A percentile compares a stretch with the other conserved stretches of the same genome.
Evolutionary conservation across 805 yeast genomes (phyloP).

Genomic region (Zygosaccharomyces bisporus): DNA sequence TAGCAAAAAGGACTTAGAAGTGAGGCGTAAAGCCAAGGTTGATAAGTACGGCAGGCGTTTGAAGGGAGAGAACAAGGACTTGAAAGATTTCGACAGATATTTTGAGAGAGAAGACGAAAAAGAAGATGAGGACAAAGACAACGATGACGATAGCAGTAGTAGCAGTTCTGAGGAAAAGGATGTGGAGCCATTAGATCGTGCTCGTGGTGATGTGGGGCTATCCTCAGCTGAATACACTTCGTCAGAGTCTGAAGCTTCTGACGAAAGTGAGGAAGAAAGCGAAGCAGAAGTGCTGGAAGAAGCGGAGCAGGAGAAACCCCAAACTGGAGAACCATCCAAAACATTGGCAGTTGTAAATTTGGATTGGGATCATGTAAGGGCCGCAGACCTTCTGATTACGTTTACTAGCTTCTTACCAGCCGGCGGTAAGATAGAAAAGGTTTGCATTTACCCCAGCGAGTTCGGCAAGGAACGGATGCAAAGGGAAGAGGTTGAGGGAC

Average conservation of each 20-base stretch:
- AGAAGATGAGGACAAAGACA: conserved; percentile 12
- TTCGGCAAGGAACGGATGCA: conserved; percentile 91
- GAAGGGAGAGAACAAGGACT: conserved; percentile 39
- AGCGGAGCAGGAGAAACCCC: conserved; percentile 58
- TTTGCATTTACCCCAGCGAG: conserved; percentile 80
- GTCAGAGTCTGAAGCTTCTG: conserved; percentile 40
- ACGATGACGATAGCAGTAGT: conserved; percentile 18
- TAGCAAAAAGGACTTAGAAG: conserved; percentile 55
- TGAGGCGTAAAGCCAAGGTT: conserved; percentile 58
- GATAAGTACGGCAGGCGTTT: conserved; percentile 87
- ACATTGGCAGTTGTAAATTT: conserved; percentile 88
- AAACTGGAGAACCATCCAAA: conserved; percentile 78
- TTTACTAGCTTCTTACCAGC: conserved; percentile 80
- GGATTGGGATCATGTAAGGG: conserved; percentile 95
- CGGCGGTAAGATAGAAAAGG: conserved; percentile 63
- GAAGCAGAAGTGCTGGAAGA: conserved; percentile 55
- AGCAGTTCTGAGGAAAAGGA: conserved; percentile 2
- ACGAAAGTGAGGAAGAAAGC: conserved; percentile 40
- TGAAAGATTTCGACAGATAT: conserved; percentile 58
- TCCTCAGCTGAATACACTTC: conserved; percentile 45
- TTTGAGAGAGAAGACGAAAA: conserved; percentile 46
- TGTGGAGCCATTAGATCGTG: conserved; percentile 44
- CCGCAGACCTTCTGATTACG: conserved; percentile 85
- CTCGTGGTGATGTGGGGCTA: conserved; percentile 61
- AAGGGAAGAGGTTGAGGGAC: conserved; percentile 86